Evolutionary conservation across 257 asterid species (phyloP).

Genomic region (Solanum rostratum): DNA sequence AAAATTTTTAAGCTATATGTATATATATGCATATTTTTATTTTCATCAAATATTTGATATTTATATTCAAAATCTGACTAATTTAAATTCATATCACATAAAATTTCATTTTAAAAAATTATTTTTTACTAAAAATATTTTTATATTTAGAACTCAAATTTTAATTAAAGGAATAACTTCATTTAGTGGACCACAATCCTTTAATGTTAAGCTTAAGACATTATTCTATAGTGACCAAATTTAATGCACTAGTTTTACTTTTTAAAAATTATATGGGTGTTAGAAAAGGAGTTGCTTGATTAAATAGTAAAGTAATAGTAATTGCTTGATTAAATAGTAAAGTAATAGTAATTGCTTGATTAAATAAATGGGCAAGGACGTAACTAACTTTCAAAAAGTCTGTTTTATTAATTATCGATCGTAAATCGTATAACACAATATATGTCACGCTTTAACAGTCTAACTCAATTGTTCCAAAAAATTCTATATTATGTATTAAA

Average conservation of each 20-base stretch:
- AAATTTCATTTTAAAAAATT: too few relatives aligned
- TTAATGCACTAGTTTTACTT: neutral
- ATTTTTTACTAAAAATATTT: too few relatives aligned
- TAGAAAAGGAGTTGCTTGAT: neutral
- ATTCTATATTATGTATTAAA: too few relatives aligned
- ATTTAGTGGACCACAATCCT: too few relatives aligned
- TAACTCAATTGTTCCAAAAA: too few relatives aligned
- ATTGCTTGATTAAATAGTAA: neutral
- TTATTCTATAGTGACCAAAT: neutral
- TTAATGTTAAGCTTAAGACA: neutral
- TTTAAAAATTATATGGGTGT: neutral
- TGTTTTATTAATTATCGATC: neutral
- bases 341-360: neutral
- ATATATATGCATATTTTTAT: too few relatives aligned
- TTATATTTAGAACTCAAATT: too few relatives aligned
- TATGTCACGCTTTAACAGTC: neutral
- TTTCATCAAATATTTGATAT: too few relatives aligned
- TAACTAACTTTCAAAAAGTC: neutral
- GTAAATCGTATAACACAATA: neutral
- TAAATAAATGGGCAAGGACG: neutral
- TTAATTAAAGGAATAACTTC: too few relatives aligned
- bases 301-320: too few relatives aligned
- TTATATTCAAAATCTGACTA: too few relatives aligned
- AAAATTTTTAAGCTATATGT: neutral
- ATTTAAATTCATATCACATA: too few relatives aligned